Conservation (phyloP, 2,329 filamentous ascomycete species). For the Nemania serpens region DNA sequence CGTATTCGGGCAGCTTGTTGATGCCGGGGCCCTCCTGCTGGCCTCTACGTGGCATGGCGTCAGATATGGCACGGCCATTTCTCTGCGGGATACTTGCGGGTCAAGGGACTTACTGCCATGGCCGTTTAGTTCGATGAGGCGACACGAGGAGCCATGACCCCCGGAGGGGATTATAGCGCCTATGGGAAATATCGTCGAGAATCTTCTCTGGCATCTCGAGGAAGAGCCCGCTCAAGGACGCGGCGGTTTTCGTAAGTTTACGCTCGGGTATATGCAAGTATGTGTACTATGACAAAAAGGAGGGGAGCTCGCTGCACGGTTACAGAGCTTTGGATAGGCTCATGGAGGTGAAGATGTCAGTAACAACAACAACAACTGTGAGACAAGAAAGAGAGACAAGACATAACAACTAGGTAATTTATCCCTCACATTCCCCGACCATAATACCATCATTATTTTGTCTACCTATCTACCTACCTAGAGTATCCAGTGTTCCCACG, state of each 20-base stretch:
- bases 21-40: slow-evolving; percentile 75
- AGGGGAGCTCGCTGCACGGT: too few species aligned
- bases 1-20: slow-evolving; percentile 76
- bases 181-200: slow-evolving; percentile 94
- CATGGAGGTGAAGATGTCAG: too few species aligned
- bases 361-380: too few species aligned
- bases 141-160: slow-evolving; percentile 94
- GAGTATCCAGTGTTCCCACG: too few species aligned
- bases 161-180: slow-evolving; percentile 89
- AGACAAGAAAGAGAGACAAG: too few species aligned
- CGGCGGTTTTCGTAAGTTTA: background rate
- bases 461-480: too few species aligned
- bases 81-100: background rate
- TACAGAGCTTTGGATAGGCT: too few species aligned
- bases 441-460: too few species aligned
- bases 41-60: slow-evolving; percentile 57
- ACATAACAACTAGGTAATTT: too few species aligned
- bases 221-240: background rate
- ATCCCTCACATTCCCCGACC: too few species aligned
- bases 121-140: slow-evolving; percentile 92
- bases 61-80: slow-evolving; percentile 2
- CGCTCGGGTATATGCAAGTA: background rate
- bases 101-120: slow-evolving; percentile 82
- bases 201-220: slow-evolving; percentile 71
- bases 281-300: too few species aligned